Conservation (phyloP, 2,329 filamentous ascomycete genomes). For the Aureobasidium sp. region DNA sequence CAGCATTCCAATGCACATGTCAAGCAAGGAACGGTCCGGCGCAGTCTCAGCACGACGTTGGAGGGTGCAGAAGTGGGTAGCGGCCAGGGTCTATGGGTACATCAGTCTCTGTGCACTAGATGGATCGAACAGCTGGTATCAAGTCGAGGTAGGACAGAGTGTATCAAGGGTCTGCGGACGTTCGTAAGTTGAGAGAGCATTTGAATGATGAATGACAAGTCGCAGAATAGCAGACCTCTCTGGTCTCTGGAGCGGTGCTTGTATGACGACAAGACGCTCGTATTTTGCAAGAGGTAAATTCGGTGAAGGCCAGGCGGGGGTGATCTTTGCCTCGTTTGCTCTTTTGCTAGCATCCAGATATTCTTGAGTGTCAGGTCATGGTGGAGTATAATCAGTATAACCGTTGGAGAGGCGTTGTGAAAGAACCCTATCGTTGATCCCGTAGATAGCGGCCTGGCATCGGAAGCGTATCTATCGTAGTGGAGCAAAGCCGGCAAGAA, state of each 20-base stretch:
- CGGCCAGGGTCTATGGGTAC: not conserved
- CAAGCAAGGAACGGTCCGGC: not conserved
- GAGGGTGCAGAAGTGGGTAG: not conserved
- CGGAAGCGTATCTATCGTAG: not conserved
- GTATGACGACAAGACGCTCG: not conserved
- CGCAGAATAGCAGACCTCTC: not conserved
- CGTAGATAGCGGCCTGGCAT: not conserved
- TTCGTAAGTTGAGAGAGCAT: not conserved
- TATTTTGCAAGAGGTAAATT: not conserved
- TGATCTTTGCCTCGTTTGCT: not conserved
- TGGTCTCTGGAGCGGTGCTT: not conserved
- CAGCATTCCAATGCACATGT: not conserved
- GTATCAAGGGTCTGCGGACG: not conserved
- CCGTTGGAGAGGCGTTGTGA: not conserved
- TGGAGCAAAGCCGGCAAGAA: not conserved
- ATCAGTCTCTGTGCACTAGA: not conserved
- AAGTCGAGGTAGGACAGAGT: not conserved
- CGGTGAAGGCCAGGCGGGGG: not conserved
- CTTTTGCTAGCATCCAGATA: not conserved
- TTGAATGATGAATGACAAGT: too few relatives aligned
- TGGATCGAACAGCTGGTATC: not conserved
- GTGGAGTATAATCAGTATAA: slow-evolving; percentile 4
- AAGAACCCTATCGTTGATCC: not conserved
- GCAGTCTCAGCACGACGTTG: not conserved
- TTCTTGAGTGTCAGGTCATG: not conserved